Base-by-base conservation (phyloP, 1,139 yeast genomes). In the Geotrichum cucujoidarum region DNA sequence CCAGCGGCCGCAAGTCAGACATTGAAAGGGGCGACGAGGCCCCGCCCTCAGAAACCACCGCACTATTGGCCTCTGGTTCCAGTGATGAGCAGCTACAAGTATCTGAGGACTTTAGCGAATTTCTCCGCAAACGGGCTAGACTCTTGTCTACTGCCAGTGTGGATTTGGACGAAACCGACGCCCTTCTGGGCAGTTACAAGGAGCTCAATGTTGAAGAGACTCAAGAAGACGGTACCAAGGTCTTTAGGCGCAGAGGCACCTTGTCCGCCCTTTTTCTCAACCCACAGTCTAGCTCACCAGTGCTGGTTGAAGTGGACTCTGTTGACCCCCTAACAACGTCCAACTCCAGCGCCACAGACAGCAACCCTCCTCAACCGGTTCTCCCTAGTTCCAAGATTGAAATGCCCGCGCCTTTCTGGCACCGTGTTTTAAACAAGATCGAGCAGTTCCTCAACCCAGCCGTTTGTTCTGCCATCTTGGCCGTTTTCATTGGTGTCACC, bases 381-480 rank as follows among this genome's bases (percentile, higher is more conserved):
- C 24, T n/a, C 13, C 13, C 24, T 18, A 36, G 11, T 13, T 10
- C 24, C 35, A 16, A 20, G 16, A 16, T 25, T 17, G 32, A n/a
- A 20, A 11, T 4, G 25, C 8, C 16, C 8, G 32, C 40, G n/a
- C 13, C 43, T 18, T 20, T 13, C 22, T 44, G 27, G 36, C 16
- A 11, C 29, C 32, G 35, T n/a, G 32, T 42, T 3, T 25, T 42
- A 21, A 16, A 22, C 16, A 22, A 10, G 18, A 27, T 55, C 13
- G 47, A 51, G 7, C 48, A 48, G 37, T 53, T 49, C 35, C 24
- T 55, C 22, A 56, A 56, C 42, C 53, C 58, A 6, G 59, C 59
- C 13, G 56, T 54, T n/a, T 25, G 52, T 11, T 48, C 59, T 17
- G 55, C 56, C n/a, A 20, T 54, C 21, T 30, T 50, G 13, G 58